Base-by-base conservation (phyloP, 345 rosid species). In the Erodium maritimum region DNA sequence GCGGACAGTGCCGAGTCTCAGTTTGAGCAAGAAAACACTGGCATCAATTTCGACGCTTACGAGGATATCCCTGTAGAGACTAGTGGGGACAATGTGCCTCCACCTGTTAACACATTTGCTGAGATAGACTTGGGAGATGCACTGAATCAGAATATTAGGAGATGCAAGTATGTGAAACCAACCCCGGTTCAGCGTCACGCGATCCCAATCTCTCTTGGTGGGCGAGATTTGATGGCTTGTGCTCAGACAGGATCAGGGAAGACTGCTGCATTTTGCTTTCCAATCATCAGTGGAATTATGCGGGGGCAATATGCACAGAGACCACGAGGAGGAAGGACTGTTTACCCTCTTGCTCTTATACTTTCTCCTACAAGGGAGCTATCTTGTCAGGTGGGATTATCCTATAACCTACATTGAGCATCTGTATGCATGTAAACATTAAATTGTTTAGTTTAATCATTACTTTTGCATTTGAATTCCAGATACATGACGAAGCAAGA, bases 341-440 rank as follows among this genome's bases (percentile, higher is more conserved):
- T 52, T 12, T 61, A 58, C 51, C 65, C 71, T 22, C 80, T 86
- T 53, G 98, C 98, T 54, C 90, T 91, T 61, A 88, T 91, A 69
- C 96, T 91, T 17, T 86, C 98, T 54, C 98, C 98, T n/a, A 91
- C 98, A 4, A 82, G 98, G 69, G 98, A 91, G 71, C 88, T 91
- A 48, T 91, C 98, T 16, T 71, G 78, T 75, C 98, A 91, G 85
- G 98, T 91, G 64, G 19, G 12, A 21, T 16, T 21, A 19, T 12
- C 57, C 25, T 21, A 21, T 50, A 12, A 51, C 21, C 21, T 25
- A 37, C 19, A 18, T 42, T 42, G 25, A 46, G 46, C 24, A 16
- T 11, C 5, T 45, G 42, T 20, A 19, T 7, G 17, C 12, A 0
- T n/a, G 21, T 9, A 50, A n/a, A 21, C 24, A 48, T 34, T 50